Conservation (phyloP, 495 filamentous ascomycete genomes). For the Xylaria acuta region DNA sequence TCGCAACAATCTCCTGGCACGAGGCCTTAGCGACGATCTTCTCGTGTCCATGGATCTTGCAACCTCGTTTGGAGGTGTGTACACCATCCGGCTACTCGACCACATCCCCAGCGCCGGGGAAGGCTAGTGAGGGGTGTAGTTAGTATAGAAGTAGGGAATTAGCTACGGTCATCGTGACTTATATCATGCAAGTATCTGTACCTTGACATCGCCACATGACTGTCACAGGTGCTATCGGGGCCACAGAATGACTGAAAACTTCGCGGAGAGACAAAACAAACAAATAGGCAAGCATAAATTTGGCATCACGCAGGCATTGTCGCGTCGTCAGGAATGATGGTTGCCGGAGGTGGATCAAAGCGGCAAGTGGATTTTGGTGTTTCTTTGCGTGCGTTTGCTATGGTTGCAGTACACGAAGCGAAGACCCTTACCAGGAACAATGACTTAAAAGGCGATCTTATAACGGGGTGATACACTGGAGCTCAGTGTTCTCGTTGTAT, state of each 20-base stretch:
- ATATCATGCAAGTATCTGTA: constrained; percentile 7
- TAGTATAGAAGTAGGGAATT: not conserved
- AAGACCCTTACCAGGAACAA: constrained; percentile 12
- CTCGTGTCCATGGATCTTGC: constrained; percentile 11
- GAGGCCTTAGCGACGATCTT: constrained; percentile 14
- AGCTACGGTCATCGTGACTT: constrained; percentile 4
- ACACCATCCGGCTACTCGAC: not conserved
- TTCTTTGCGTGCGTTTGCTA: constrained; percentile 16
- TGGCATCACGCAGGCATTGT: constrained; percentile 1
- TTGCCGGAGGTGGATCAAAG: constrained; percentile 18
- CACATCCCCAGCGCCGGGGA: not conserved
- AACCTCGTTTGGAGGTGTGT: not conserved
- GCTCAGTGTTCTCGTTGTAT: constrained; percentile 12
- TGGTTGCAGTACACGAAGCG: constrained; percentile 7
- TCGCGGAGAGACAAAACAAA: not conserved
- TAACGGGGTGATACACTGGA: not conserved
- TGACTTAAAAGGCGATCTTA: constrained; percentile 7
- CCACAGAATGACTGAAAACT: not conserved
- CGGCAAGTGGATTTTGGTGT: constrained; percentile 4
- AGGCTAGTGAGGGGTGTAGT: constrained; percentile 12
- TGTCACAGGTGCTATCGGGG: not conserved
- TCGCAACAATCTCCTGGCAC: not conserved
- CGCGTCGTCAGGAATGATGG: constrained; percentile 6
- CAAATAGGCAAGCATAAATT: not conserved
- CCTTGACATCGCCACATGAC: constrained; percentile 3